phyloP scores from a whole-genome alignment of 1,284 basidiomycete species.

The Rhodotorula mucilaginosa region DNA sequence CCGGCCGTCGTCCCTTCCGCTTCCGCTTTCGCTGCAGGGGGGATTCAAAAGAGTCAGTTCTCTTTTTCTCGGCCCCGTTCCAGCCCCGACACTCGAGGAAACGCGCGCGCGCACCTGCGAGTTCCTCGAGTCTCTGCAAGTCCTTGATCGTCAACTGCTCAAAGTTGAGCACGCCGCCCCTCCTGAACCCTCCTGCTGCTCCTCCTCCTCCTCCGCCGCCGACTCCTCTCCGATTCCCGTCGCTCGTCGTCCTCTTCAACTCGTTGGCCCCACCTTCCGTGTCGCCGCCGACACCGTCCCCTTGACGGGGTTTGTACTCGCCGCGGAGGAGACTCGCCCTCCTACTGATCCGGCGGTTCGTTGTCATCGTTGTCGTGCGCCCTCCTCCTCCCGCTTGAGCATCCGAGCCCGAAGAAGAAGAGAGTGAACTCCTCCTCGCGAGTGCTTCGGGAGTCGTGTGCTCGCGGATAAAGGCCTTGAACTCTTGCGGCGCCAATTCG shows the following conservation, averaged over 20 bases:
- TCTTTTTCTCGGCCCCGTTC: too few relatives aligned
- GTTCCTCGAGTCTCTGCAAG: conserved; percentile 83
- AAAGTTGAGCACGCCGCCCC: conserved; percentile 50
- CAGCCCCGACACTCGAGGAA: not conserved
- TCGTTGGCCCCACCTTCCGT: conserved; percentile 59
- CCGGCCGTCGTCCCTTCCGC: conserved; percentile 49
- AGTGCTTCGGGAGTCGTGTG: conserved; percentile 61
- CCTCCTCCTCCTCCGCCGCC: conserved; percentile 36
- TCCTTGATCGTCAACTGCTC: conserved; percentile 82
- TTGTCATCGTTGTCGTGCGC: too few relatives aligned
- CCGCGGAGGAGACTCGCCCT: conserved; percentile 41
- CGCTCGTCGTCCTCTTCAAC: conserved; percentile 52
- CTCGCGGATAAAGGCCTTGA: conserved; percentile 89
- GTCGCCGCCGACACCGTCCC: conserved; percentile 59
- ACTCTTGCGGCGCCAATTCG: conserved; percentile 94
- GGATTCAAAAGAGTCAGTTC: not conserved
- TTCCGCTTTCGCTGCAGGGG: conserved; percentile 50
- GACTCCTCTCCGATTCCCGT: conserved; percentile 55
- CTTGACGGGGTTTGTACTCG: conserved; percentile 53
- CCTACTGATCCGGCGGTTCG: conserved; percentile 38
- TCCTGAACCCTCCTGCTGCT: conserved; percentile 46
- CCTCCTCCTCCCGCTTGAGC: not conserved
- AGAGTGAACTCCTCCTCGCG: conserved; percentile 37
- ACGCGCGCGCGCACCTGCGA: conserved; percentile 67
- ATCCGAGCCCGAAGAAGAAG: not conserved